phyloP scores from a whole-genome alignment of 2,329 filamentous ascomycete species.

The Chaetomiaceae sp. region DNA sequence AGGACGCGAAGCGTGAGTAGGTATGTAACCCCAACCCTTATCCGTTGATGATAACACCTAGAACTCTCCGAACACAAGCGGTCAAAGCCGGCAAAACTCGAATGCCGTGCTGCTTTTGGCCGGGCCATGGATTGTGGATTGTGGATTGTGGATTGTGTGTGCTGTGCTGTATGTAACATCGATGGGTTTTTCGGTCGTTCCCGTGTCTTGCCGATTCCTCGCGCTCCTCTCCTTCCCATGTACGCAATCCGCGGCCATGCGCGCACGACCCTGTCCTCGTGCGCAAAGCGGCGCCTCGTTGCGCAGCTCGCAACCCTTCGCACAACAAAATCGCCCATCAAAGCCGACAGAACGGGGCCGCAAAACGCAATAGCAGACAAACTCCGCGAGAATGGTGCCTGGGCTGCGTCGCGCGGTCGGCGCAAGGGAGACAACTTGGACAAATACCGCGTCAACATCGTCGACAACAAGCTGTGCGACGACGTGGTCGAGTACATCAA shows the following conservation, averaged over 20 bases:
- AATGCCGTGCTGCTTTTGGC: background rate
- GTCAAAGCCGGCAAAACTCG: slow-evolving; percentile 1
- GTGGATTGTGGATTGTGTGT: too few species aligned
- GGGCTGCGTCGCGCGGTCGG: slow-evolving; percentile 8
- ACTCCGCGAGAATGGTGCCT: slow-evolving; percentile 22
- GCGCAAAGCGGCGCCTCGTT: slow-evolving; percentile 3
- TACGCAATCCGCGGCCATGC: slow-evolving; percentile 15
- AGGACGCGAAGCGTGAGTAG: too few species aligned
- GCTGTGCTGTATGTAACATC: too few species aligned
- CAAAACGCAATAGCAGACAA: slow-evolving; percentile 17
- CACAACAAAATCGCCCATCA: background rate
- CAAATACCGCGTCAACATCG: slow-evolving; percentile 43
- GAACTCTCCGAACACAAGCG: background rate
- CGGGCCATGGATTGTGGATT: too few species aligned
- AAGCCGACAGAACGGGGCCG: background rate
- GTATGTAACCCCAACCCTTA: background rate
- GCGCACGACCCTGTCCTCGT: slow-evolving; percentile 1
- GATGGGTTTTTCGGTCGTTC: too few species aligned
- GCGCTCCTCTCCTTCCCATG: slow-evolving; percentile 8
- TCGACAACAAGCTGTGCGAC: slow-evolving; percentile 54
- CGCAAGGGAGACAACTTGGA: slow-evolving; percentile 2
- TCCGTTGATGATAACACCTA: background rate
- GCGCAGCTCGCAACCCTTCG: background rate
- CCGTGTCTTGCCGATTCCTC: background rate
- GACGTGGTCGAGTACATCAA: slow-evolving; percentile 67